Percentiles rank a stretch among this genome's conserved stretches.
Conservation (phyloP, 768 basidiomycete species). For the Hypsizygus marmoreus region DNA sequence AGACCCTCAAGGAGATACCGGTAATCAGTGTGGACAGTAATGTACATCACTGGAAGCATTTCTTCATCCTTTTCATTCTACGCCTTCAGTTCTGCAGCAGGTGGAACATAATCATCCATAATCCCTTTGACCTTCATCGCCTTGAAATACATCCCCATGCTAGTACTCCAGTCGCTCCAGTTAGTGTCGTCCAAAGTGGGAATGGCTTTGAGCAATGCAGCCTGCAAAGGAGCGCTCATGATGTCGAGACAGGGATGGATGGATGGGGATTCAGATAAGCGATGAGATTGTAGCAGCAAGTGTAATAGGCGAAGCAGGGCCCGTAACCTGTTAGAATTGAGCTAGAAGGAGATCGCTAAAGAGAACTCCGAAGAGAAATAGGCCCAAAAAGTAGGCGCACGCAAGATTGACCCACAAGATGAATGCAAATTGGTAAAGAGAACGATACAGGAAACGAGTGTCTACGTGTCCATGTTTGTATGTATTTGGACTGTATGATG, state of each 20-base stretch:
- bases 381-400: neutral
- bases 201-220: neutral
- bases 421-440: no score
- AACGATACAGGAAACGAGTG: no score
- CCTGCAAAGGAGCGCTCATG: no score
- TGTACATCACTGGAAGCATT: neutral
- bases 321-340: neutral
- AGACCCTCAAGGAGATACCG: slow-evolving; percentile 16
- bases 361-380: no score
- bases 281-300: neutral
- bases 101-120: neutral
- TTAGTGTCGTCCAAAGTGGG: slow-evolving; percentile 1
- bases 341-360: no score
- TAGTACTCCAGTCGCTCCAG: slow-evolving; percentile 7
- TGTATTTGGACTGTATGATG: no score
- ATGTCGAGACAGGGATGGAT: neutral
- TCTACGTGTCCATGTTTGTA: no score
- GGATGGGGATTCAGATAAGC: neutral
- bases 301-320: neutral
- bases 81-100: neutral
- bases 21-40: neutral
- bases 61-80: slow-evolving; percentile 2
- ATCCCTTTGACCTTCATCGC: neutral
- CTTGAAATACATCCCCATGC: neutral
- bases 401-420: no score